Evolutionary conservation across 495 filamentous ascomycete species (phyloP).

Genomic region (Opeltia flavorubescens): DNA sequence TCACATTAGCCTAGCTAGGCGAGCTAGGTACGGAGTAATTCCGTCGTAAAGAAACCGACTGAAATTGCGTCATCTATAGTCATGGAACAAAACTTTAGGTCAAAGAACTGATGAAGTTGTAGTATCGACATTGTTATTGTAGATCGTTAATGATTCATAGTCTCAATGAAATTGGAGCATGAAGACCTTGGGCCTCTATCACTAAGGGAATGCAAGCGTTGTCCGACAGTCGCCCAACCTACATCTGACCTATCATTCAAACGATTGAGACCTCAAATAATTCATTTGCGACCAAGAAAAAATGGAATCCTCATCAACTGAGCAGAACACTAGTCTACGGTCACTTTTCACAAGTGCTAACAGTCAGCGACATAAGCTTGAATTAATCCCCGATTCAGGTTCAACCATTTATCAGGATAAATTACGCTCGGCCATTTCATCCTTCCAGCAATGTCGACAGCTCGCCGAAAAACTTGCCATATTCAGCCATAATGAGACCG

Average conservation of each 20-base stretch:
- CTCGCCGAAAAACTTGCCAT: slow-evolving; percentile 57
- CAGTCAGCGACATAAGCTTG: slow-evolving; percentile 33
- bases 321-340: slow-evolving; percentile 42
- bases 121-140: too few species aligned
- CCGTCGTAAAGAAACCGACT: too few species aligned
- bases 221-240: too few species aligned
- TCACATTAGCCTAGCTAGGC: too few species aligned
- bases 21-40: too few species aligned
- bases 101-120: too few species aligned
- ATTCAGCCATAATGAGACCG: slow-evolving; percentile 79
- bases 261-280: background rate
- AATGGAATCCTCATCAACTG: slow-evolving; percentile 31
- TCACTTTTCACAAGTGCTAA: slow-evolving; percentile 44
- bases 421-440: slow-evolving; percentile 47
- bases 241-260: background rate
- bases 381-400: slow-evolving; percentile 35
- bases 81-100: too few species aligned
- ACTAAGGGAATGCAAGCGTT: too few species aligned
- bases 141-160: too few species aligned
- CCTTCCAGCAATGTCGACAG: slow-evolving; percentile 58
- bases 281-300: background rate
- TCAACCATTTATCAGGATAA: slow-evolving; percentile 50
- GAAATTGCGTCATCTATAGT: too few species aligned
- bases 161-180: too few species aligned
- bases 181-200: too few species aligned